phyloP scores from a whole-genome alignment of 176 grass and related monocot species.

The Oryza coarctata region DNA sequence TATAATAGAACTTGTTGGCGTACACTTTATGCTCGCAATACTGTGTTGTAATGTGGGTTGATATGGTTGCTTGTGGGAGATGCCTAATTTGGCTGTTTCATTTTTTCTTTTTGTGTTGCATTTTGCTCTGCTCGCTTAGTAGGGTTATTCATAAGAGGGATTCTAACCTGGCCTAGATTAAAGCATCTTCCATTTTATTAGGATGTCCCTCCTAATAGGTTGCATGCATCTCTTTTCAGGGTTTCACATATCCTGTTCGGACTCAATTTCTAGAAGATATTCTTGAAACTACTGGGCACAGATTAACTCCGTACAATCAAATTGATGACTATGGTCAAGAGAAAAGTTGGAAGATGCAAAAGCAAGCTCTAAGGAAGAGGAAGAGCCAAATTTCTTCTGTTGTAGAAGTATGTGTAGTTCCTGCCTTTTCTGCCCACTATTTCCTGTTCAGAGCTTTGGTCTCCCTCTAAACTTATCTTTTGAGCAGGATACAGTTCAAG shows the following conservation, averaged over 20 bases:
- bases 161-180: neutral
- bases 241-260: slow-evolving; percentile 93
- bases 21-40: neutral
- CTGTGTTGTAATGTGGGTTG: neutral
- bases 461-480: slow-evolving; percentile 33
- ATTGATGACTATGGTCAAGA: slow-evolving; percentile 99
- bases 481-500: slow-evolving; percentile 87
- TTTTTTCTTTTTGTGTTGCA: neutral
- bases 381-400: slow-evolving; percentile 96
- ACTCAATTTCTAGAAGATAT: slow-evolving; percentile 89
- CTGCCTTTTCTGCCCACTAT: neutral
- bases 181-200: slow-evolving; percentile 1
- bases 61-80: neutral
- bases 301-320: slow-evolving; percentile 92
- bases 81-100: neutral
- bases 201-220: neutral
- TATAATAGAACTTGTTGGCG: neutral
- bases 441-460: slow-evolving; percentile 17
- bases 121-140: neutral
- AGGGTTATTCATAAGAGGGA: slow-evolving; percentile 2
- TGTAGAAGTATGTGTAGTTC: slow-evolving; percentile 67
- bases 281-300: slow-evolving; percentile 80
- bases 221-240: slow-evolving; percentile 50
- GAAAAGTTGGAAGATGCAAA: slow-evolving; percentile 99
- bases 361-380: slow-evolving; percentile 80